Evolutionary conservation across 139 green algal species (phyloP), one percentile per base, ranked within the genome.

Genomic region (Volvox reticuliferus): DNA sequence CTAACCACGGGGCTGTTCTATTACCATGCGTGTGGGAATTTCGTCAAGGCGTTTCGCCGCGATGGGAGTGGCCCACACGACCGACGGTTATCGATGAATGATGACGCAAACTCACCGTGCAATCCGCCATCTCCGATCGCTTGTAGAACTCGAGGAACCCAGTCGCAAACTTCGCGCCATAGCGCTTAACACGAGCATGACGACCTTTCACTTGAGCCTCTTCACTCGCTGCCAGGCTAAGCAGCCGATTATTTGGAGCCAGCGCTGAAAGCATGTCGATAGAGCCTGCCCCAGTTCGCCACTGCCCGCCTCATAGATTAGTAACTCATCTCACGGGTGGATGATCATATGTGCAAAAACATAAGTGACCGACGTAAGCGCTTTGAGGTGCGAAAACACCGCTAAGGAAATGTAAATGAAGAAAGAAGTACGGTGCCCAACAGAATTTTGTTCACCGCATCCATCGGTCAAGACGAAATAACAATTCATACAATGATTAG

Each of bases 91-190:
- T 55, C 16, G 65, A 2, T 73, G 65, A 73, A 28, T 79, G 32
- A 26, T 61, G 76, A 26, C 28, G 76, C 32, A 24, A 30, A 55
- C 69, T 77, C 77, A 67, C 88, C 19, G 36, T 85, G 61, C 73
- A 82, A 32, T 85, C 73, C 9, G 87, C 30, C 50, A 91, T 35
- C 77, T 78, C 73, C 16, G n/a, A 33, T 17, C 37, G 65, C 62
- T 86, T 77, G 61, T 75, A 86, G 30, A 78, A 78, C 20, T 86
- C 50, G 55, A 82, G 37, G 61, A 78, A 77, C 24, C 73, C 87
- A 20, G 36, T 35, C 0, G 30, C 24, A 69, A 85, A 85, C 55
- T 81, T 69, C 1, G 24, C 36, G 18, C 75, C 73, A 84, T 85
- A 85, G 17, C 55, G 75, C 30, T 86, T 85, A 13, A 32, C 30